Evolutionary conservation across 2,329 filamentous ascomycete genomes (phyloP).

Genomic region (Phoma sp.): DNA sequence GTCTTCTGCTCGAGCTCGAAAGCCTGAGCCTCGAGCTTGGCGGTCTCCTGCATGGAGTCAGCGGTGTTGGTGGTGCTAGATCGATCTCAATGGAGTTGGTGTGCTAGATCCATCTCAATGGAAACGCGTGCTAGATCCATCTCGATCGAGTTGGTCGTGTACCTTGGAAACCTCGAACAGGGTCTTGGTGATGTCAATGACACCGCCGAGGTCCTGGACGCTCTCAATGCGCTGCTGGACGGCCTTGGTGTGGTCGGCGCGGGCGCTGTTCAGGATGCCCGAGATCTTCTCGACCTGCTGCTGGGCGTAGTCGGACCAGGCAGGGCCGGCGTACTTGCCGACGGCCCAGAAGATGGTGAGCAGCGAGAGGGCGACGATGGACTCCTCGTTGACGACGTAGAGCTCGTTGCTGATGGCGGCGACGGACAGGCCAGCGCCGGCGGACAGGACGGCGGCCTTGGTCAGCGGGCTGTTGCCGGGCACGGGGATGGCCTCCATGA

Average conservation of each 20-base stretch:
- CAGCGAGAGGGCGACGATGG: slow-evolving; percentile 90
- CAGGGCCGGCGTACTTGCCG: slow-evolving; percentile 91
- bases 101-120: too few relatives aligned
- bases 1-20: slow-evolving; percentile 98
- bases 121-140: too few relatives aligned
- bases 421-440: slow-evolving; percentile 85
- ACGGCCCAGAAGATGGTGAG: slow-evolving; percentile 91
- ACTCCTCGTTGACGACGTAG: slow-evolving; percentile 99
- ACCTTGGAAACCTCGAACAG: slow-evolving; percentile 99
- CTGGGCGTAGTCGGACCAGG: slow-evolving; percentile 92
- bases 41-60: slow-evolving; percentile 77
- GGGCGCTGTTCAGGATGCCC: slow-evolving; percentile 91
- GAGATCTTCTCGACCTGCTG: slow-evolving; percentile 90
- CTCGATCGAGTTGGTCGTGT: too few relatives aligned
- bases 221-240: slow-evolving; percentile 94
- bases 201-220: slow-evolving; percentile 91
- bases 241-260: slow-evolving; percentile 92
- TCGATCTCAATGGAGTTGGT: too few relatives aligned
- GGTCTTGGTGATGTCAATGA: slow-evolving; percentile 95
- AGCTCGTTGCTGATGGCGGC: slow-evolving; percentile 99
- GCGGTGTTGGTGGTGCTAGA: too few relatives aligned
- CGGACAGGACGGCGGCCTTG: slow-evolving; percentile 97
- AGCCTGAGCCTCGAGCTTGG: slow-evolving; percentile 91
- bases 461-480: slow-evolving; percentile 91
- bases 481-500: slow-evolving; percentile 90